Conservation (phyloP, 768 basidiomycete species). For the Amanita thiersii region DNA sequence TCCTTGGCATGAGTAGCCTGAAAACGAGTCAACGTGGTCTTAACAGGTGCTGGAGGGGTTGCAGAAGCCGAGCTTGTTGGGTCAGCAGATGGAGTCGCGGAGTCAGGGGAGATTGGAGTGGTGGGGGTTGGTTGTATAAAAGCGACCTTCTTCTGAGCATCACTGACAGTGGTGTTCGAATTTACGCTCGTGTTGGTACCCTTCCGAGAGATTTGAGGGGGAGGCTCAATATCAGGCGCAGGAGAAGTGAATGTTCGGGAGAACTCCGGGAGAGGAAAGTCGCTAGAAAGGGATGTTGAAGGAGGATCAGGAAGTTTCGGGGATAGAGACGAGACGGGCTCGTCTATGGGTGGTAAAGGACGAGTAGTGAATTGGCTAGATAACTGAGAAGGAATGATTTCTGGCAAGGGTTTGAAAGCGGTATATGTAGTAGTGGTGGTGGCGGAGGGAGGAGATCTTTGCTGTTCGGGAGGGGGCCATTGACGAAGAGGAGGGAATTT, state of each 20-base stretch:
- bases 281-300: conserved; percentile 18
- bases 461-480: conserved; percentile 53
- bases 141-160: conserved; percentile 78
- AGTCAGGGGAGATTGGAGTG: conserved; percentile 23
- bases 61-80: conserved; percentile 11
- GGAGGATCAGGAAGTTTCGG: conserved; percentile 20
- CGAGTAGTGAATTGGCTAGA: conserved; percentile 24
- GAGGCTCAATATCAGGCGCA: conserved; percentile 19
- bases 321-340: conserved; percentile 19
- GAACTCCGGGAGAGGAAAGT: conserved; percentile 15
- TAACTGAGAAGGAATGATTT: conserved; percentile 38
- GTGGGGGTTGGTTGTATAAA: conserved; percentile 80
- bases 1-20: conserved; percentile 68
- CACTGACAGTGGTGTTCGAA: conserved; percentile 24
- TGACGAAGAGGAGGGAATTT: conserved; percentile 62
- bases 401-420: conserved; percentile 67
- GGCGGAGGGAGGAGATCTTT: conserved; percentile 21
- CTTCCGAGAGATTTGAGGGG: conserved; percentile 28
- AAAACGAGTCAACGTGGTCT: conserved; percentile 71
- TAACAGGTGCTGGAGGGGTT: conserved; percentile 24
- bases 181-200: conserved; percentile 19
- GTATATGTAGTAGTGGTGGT: conserved; percentile 37
- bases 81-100: conserved; percentile 15
- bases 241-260: conserved; percentile 10
- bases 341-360: conserved; percentile 21